phyloP scores from a whole-genome alignment of 2,329 filamentous ascomycete species.

The Ophiocordyceps camponoti-saundersi region DNA sequence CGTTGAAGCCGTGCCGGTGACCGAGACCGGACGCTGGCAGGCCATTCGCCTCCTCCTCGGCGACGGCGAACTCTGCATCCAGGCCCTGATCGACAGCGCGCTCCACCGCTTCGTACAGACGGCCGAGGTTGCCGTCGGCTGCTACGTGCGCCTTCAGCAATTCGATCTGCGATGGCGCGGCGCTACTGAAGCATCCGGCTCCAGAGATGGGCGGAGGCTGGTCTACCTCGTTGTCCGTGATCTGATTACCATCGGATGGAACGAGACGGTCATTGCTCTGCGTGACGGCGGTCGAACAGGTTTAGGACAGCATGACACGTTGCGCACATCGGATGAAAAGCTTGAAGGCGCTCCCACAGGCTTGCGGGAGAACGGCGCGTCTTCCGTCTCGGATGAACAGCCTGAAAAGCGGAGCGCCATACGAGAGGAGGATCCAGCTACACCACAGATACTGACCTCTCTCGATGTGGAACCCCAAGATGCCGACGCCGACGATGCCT shows the following conservation, averaged over 20 bases:
- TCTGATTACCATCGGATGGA: conserved; percentile 29
- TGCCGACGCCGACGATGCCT: conserved; percentile 16
- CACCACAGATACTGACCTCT: background rate
- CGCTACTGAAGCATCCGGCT: background rate
- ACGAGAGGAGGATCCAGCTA: background rate
- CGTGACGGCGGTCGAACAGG: background rate
- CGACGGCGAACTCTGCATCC: conserved; percentile 36
- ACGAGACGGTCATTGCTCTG: conserved; percentile 18
- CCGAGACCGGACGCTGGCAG: conserved; percentile 20
- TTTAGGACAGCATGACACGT: background rate
- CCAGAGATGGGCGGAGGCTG: conserved; percentile 10
- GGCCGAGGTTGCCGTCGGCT: conserved; percentile 27
- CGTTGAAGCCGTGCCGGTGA: conserved; percentile 19
- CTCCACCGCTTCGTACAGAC: conserved; percentile 30
- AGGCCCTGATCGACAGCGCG: conserved; percentile 27
- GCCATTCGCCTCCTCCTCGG: conserved; percentile 30
- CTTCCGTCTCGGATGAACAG: background rate
- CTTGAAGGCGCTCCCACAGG: background rate
- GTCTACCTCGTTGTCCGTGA: conserved; percentile 28
- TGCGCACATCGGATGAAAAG: background rate
- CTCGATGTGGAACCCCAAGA: conserved; percentile 6
- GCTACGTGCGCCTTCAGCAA: conserved; percentile 28
- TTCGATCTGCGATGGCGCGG: conserved; percentile 18
- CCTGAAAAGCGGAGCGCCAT: background rate
- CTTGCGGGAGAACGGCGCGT: background rate